Percentiles rank a stretch among this genome's conserved stretches.
phyloP scores from a whole-genome alignment of 1,284 basidiomycete species.

The Rhodofomes roseus region DNA sequence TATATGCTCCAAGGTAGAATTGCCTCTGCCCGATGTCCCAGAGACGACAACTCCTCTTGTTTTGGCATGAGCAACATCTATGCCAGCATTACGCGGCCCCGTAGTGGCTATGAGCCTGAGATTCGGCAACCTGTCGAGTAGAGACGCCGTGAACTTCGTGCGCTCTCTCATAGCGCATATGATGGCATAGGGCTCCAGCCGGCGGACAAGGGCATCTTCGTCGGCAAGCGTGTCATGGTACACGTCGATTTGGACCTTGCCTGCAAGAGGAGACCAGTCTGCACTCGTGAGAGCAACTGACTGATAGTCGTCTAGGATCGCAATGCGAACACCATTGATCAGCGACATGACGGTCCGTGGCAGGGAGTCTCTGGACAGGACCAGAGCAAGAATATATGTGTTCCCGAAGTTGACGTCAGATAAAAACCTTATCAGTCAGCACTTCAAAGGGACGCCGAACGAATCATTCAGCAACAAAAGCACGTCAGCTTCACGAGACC shows the following conservation, averaged over 20 bases:
- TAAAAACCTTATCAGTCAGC: neutral
- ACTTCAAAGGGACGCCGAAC: neutral
- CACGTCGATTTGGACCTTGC: constrained; percentile 39
- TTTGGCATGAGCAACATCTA: constrained; percentile 45
- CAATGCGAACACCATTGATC: constrained; percentile 30
- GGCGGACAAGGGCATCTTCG: constrained; percentile 45
- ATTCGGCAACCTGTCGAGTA: constrained; percentile 54
- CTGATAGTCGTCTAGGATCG: constrained; percentile 67
- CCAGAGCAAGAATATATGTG: neutral
- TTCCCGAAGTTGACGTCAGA: neutral
- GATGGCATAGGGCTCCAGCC: constrained; percentile 50
- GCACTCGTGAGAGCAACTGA: constrained; percentile 44
- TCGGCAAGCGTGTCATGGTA: constrained; percentile 50
- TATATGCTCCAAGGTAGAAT: constrained; percentile 56
- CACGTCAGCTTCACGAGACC: neutral
- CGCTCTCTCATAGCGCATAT: constrained; percentile 69
- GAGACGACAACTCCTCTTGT: constrained; percentile 52
- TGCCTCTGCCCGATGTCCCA: constrained; percentile 44
- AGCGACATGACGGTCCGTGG: neutral
- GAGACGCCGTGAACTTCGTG: constrained; percentile 48
- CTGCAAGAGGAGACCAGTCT: constrained; percentile 46
- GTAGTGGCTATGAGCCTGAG: constrained; percentile 59
- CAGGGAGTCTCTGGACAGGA: neutral
- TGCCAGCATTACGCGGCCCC: constrained; percentile 46
- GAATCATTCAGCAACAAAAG: neutral